These are phyloP conservation scores for Leishmania turanica DNA, from an alignment of 208 protist species.

Conservation along the genomic window DNA sequence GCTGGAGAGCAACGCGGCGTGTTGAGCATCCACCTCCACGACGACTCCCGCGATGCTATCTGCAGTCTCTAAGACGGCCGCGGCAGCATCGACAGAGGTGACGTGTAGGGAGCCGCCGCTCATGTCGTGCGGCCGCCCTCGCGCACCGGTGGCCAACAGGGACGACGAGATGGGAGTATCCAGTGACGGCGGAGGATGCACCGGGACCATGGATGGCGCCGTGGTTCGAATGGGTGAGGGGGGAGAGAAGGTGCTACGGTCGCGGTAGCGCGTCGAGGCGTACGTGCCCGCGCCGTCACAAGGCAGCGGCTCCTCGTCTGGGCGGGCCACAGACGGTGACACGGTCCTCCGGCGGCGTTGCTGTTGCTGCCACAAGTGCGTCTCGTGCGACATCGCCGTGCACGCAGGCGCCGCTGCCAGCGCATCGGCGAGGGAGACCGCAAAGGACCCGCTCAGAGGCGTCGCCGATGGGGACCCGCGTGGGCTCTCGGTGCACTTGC, in stretches of 20 bases:
- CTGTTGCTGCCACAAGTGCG: slow-evolving; percentile 24
- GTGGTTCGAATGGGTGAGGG: slow-evolving; percentile 6
- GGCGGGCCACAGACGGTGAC: slow-evolving; percentile 39
- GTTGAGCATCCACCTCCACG: slow-evolving; percentile 6
- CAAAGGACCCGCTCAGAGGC: slow-evolving; percentile 6
- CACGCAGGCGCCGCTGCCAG: slow-evolving; percentile 11
- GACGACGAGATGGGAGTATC: neutral
- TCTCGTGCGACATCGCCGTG: slow-evolving; percentile 17
- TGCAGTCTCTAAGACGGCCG: neutral
- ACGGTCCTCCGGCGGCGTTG: slow-evolving; percentile 26
- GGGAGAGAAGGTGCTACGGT: slow-evolving; percentile 1
- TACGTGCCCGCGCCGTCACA: neutral
- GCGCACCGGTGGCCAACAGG: neutral
- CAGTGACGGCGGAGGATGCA: neutral
- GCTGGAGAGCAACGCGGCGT: neutral
- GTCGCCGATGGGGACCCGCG: slow-evolving; percentile 10
- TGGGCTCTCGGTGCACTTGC: slow-evolving; percentile 29
- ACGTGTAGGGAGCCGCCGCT: neutral
- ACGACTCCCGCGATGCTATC: neutral
- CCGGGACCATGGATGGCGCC: slow-evolving; percentile 11
- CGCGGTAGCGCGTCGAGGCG: neutral
- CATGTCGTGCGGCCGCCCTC: neutral
- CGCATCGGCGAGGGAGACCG: slow-evolving; percentile 22
- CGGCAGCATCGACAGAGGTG: neutral
- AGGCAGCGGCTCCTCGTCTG: slow-evolving; percentile 7